Evolutionary conservation across 2,329 filamentous ascomycete genomes (phyloP), one percentile per base, ranked within the genome.

Genomic region (Phaeophleospora eucalypticola): DNA sequence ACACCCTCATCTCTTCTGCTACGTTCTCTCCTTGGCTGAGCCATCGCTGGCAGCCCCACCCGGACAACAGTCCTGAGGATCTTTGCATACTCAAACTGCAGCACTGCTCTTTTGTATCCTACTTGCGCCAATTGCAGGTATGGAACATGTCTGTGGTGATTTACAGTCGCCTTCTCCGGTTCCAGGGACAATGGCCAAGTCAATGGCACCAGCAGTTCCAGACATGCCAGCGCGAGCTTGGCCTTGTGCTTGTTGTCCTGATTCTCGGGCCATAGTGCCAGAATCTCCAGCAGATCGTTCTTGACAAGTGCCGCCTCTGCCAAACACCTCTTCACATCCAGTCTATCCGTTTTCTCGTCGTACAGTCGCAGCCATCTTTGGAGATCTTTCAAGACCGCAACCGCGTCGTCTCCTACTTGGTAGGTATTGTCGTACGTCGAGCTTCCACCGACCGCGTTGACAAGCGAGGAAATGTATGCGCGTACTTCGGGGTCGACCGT

Each of bases 261-360:
- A 53, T 81, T 83, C 54, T 87, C 84, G 43, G 84, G 80, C 87
- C 88, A 95, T 50, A 82, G 73, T 8, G 88, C 84, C 17, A 98
- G 76, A 54, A 98, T 97, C 45, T 91, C 89, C 46, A 97, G 74
- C 46, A 98, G 71, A 68, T 98, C 93, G 41, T 88, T 87, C 63
- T 85, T 85, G 46, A 97, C 81, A n/a, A 98, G 70, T 63, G 96
- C 96, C 36, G 89, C 86, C 68, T 97, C 89, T 62, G 89, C 84
- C 57, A 97, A 76, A 66, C 89, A 96, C 70, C 93, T 80, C 51
- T 91, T 90, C 49, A 98, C 93, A 65, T 98, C 93, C 76, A 95
- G 86, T 57, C 91, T 85, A 65, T 95, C 94, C 55, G 85, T 82
- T 66, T 94, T 94, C 65, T 95, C 87, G 49, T 65, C 62, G 59